Base-by-base conservation (phyloP, 163 green algal genomes). In the Scenedesmus sp. region DNA sequence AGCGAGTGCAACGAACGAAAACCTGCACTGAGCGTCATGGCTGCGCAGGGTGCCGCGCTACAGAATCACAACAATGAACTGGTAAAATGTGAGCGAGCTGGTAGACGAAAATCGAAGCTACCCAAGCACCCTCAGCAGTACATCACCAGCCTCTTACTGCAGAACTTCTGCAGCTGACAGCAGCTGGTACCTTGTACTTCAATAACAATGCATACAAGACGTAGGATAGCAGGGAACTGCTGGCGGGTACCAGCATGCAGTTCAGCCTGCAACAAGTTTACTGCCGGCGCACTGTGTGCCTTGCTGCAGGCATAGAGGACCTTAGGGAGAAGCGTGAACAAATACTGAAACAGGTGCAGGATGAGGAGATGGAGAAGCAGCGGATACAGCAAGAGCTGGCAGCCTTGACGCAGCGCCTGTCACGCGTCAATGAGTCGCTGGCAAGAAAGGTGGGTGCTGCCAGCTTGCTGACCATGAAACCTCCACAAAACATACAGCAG, bases 341-440 rank as follows among this genome's bases (percentile, higher is more conserved):
- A 76, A 95, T 98, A 5, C 81, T 95, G 0, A 94, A 95, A 76
- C 94, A 95, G 80, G 94, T 98, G 3, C 65, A 92, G 13, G 94
- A 97, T 37, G 97, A 98, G 79, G 96, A 98, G 92, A 86, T 83
- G 1, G 96, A 99, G 81, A 98, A 97, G 92, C 83, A 89, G 0
- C 97, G 97, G 73, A 91, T 91, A 18, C 85, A 91, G 53, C 37
- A 43, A 22, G 59, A 94, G 85, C 87, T 96, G 0, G 86, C 93
- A 91, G 92, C 94, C 24, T 88, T 98, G 40, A 97, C 95, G n/a
- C 96, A 96, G 90, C 92, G 96, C n/a, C 88, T 98, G 49, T 86
- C 94, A 13, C 93, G 96, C 24, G 93, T 98, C 33, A 98, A 98
- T 81, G 96, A 97, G 42, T 96, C 93, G 12, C 94, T 98, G 26